Evolutionary conservation across 2,329 filamentous ascomycete species (phyloP).

Genomic region (Scedosporium minutisporum): DNA sequence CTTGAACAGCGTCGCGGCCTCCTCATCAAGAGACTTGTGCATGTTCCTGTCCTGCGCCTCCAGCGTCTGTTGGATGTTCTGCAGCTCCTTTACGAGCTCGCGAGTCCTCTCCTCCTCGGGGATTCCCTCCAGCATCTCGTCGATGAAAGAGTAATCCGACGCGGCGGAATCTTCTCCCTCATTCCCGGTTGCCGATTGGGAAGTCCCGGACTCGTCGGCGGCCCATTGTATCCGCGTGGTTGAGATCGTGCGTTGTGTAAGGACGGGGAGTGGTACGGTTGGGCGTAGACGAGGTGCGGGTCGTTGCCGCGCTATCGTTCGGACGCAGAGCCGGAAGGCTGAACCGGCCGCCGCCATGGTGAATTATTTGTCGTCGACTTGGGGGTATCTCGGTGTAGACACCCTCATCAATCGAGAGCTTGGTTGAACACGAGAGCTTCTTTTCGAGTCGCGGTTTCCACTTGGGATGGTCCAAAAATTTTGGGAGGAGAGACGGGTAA

Average conservation of each 20-base stretch:
- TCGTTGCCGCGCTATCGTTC: constrained; percentile 11
- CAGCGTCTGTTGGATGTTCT: constrained; percentile 11
- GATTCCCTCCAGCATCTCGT: constrained; percentile 9
- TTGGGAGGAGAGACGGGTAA: constrained; percentile 1
- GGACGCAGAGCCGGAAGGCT: constrained; percentile 25
- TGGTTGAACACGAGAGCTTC: not conserved
- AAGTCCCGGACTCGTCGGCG: constrained; percentile 11
- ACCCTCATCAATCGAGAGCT: constrained; percentile 5
- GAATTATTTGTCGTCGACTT: constrained; percentile 2
- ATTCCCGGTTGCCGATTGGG: constrained; percentile 1
- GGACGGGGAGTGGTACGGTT: constrained; percentile 5
- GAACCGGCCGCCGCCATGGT: constrained; percentile 28
- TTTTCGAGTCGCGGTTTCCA: not conserved
- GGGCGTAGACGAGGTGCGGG: constrained; percentile 3
- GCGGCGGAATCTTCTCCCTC: constrained; percentile 5
- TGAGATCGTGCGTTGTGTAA: constrained; percentile 7
- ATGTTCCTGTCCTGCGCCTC: not conserved
- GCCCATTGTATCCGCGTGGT: constrained; percentile 13
- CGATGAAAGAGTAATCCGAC: constrained; percentile 7
- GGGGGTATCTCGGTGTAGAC: not conserved
- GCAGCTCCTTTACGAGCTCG: constrained; percentile 1
- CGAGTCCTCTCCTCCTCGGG: constrained; percentile 7
- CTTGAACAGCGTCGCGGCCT: constrained; percentile 5
- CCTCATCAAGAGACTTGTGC: not conserved
- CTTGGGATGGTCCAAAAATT: not conserved